Evolutionary conservation across 2,329 filamentous ascomycete species (phyloP).

Genomic region (Fusarium incarnatum): DNA sequence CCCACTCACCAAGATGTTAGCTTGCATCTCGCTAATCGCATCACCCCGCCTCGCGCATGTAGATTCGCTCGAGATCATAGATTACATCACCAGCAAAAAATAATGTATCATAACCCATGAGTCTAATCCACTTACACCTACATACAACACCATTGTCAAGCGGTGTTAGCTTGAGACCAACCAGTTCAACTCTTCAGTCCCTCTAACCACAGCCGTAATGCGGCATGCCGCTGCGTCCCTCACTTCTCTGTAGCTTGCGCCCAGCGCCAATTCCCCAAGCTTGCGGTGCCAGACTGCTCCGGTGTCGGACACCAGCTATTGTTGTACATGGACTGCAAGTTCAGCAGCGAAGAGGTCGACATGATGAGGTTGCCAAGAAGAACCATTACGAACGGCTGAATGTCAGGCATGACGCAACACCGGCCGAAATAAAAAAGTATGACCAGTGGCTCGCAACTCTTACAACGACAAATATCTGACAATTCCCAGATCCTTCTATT

Average conservation of each 20-base stretch:
- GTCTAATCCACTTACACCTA: slow-evolving; percentile 7
- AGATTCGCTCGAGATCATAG: slow-evolving; percentile 7
- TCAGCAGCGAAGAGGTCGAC: slow-evolving; percentile 32
- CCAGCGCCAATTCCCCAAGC: slow-evolving; percentile 41
- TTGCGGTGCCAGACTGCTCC: slow-evolving; percentile 29
- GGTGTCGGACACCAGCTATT: slow-evolving; percentile 33
- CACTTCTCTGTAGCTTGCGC: slow-evolving; percentile 42
- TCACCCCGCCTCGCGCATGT: slow-evolving; percentile 36
- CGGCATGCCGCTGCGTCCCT: slow-evolving; percentile 69
- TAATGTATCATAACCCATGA: slow-evolving; percentile 14
- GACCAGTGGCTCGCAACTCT: not conserved
- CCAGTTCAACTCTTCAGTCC: not conserved
- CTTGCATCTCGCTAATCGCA: slow-evolving; percentile 37
- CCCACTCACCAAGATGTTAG: not conserved
- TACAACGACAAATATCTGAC: not conserved
- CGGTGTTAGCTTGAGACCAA: not conserved
- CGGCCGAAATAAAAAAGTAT: slow-evolving; percentile 86
- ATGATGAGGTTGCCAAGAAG: slow-evolving; percentile 45
- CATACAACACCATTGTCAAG: slow-evolving; percentile 1
- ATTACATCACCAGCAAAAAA: slow-evolving; percentile 48
- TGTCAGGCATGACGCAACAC: slow-evolving; percentile 75
- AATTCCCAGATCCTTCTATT: slow-evolving; percentile 77
- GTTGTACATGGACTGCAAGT: slow-evolving; percentile 10
- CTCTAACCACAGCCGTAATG: slow-evolving; percentile 58
- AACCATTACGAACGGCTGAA: slow-evolving; percentile 88